Conservation (phyloP, 768 basidiomycete species). For the Lenzites betulinus region DNA sequence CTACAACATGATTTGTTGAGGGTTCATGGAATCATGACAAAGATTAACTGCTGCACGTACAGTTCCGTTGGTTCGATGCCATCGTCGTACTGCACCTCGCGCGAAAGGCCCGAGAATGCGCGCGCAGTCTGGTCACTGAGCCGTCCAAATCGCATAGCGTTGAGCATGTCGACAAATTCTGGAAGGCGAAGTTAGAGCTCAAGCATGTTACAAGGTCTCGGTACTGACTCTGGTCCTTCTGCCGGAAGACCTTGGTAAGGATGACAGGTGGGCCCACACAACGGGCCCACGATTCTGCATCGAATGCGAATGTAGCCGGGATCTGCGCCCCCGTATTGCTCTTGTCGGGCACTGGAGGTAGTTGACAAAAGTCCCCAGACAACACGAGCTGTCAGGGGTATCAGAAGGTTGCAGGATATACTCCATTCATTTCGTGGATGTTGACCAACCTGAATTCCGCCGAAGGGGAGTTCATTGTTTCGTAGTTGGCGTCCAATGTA, state of each 20-base stretch:
- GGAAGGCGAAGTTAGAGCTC: neutral
- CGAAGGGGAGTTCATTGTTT: slow-evolving; percentile 61
- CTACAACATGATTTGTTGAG: slow-evolving; percentile 36
- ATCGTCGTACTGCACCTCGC: slow-evolving; percentile 63
- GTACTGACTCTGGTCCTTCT: slow-evolving; percentile 71
- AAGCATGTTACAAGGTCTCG: neutral
- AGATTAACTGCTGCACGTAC: slow-evolving; percentile 39
- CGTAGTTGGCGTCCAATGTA: slow-evolving; percentile 62
- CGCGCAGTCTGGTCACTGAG: slow-evolving; percentile 45
- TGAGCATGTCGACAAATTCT: slow-evolving; percentile 77
- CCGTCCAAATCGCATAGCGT: slow-evolving; percentile 80
- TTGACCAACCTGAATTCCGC: slow-evolving; percentile 76
- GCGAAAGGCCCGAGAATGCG: slow-evolving; percentile 57
- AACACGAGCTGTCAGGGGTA: slow-evolving; percentile 60
- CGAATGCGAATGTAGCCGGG: slow-evolving; percentile 73
- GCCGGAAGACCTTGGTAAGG: slow-evolving; percentile 81
- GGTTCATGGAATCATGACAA: neutral
- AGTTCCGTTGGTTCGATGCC: slow-evolving; percentile 82
- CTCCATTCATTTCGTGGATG: neutral
- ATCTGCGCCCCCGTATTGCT: slow-evolving; percentile 45
- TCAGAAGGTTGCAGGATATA: neutral
- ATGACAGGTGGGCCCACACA: slow-evolving; percentile 60
- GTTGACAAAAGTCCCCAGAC: slow-evolving; percentile 90
- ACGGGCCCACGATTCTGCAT: slow-evolving; percentile 69
- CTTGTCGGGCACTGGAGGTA: slow-evolving; percentile 74